phyloP scores from a whole-genome alignment of 306 rosid species.

The Cucumis melo region DNA sequence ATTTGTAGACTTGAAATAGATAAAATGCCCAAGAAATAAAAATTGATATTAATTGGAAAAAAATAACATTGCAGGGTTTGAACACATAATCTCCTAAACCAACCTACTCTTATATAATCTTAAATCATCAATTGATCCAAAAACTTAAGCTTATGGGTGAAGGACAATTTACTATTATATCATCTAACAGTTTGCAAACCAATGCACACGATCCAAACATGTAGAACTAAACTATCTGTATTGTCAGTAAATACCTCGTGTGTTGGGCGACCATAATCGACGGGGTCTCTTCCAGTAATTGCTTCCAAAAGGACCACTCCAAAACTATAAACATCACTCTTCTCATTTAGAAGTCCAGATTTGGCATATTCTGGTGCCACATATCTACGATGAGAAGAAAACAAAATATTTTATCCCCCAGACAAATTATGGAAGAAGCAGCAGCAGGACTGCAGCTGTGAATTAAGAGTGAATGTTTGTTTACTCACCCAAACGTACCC shows the following conservation, averaged over 20 bases:
- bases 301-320: constrained; percentile 92
- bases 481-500: constrained; percentile 94
- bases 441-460: background rate
- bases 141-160: no score
- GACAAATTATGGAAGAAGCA: background rate
- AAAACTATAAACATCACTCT: constrained; percentile 90
- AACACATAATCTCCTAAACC: no score
- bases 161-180: no score
- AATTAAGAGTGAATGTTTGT: background rate
- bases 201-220: background rate
- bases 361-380: constrained; percentile 97
- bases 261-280: constrained; percentile 64
- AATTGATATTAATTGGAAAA: no score
- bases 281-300: constrained; percentile 88
- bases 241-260: constrained; percentile 35
- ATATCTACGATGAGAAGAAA: constrained; percentile 26
- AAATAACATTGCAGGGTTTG: no score
- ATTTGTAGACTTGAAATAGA: no score
- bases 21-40: no score
- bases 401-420: background rate
- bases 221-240: background rate
- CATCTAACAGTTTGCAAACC: background rate
- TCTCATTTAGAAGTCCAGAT: constrained; percentile 82
- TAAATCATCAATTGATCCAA: no score
- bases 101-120: no score